These are phyloP conservation scores for Didymella segeticola DNA, from an alignment of 2,329 filamentous ascomycete genomes.

Conservation along the genomic window DNA sequence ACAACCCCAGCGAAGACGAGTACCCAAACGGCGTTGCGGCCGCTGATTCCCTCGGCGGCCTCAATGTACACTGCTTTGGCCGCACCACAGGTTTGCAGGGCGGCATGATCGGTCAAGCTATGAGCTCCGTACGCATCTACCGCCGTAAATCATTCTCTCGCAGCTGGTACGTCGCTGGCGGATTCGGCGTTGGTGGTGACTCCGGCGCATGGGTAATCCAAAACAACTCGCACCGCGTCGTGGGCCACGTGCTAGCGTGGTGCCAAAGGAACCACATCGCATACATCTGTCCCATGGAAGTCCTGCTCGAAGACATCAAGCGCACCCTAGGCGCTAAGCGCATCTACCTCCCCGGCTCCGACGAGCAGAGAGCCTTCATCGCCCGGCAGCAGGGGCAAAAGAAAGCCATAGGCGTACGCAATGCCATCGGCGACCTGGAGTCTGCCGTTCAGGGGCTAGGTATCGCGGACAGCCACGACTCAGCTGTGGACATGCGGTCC, in stretches of 20 bases:
- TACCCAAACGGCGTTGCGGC: conserved; percentile 66
- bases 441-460: conserved; percentile 39
- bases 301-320: conserved; percentile 84
- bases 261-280: conserved; percentile 79
- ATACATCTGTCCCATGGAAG: conserved; percentile 95
- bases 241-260: conserved; percentile 90
- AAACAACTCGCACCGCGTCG: conserved; percentile 77
- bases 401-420: not conserved
- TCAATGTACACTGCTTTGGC: conserved; percentile 86
- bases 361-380: conserved; percentile 32
- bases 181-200: conserved; percentile 80
- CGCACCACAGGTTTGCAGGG: conserved; percentile 84
- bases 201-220: conserved; percentile 94
- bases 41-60: conserved; percentile 69
- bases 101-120: conserved; percentile 76
- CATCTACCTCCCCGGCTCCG: conserved; percentile 72
- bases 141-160: conserved; percentile 82
- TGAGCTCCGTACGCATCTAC: conserved; percentile 86
- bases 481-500: conserved; percentile 30
- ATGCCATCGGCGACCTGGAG: conserved; percentile 34
- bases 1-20: conserved; percentile 47
- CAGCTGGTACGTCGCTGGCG: conserved; percentile 68
- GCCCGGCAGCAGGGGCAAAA: conserved; percentile 15
- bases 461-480: conserved; percentile 35
- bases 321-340: conserved; percentile 74